phyloP scores from a whole-genome alignment of 2,329 filamentous ascomycete genomes.

The Ceratocystiopsis minuta region DNA sequence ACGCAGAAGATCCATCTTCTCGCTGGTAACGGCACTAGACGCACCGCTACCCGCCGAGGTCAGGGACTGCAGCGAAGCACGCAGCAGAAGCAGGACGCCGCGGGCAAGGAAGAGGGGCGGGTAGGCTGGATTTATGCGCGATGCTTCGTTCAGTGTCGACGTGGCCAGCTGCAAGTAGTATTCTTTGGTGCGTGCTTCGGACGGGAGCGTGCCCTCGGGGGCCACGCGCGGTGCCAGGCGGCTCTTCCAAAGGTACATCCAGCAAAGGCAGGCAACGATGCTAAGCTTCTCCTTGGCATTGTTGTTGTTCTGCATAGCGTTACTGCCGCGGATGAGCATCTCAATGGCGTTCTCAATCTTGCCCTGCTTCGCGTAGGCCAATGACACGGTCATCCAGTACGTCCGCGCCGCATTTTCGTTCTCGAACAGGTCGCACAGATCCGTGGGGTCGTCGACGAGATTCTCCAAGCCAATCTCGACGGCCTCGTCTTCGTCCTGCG shows the following conservation, averaged over 20 bases:
- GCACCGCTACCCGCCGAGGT: constrained; percentile 39
- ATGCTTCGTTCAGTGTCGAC: constrained; percentile 83
- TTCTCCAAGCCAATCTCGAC: constrained; percentile 91
- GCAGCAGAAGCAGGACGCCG: constrained; percentile 73
- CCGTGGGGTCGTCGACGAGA: constrained; percentile 80
- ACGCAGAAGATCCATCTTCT: constrained; percentile 62
- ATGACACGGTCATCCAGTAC: constrained; percentile 95
- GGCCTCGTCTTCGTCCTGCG: constrained; percentile 50
- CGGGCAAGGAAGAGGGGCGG: constrained; percentile 81
- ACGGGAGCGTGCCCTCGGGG: constrained; percentile 42
- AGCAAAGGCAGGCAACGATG: constrained; percentile 70
- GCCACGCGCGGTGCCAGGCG: constrained; percentile 52
- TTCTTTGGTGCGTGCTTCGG: constrained; percentile 79
- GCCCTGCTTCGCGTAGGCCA: constrained; percentile 90
- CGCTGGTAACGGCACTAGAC: constrained; percentile 41
- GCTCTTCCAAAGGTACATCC: constrained; percentile 82
- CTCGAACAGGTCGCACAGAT: constrained; percentile 86
- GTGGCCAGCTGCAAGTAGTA: constrained; percentile 85
- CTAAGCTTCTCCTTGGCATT: constrained; percentile 69
- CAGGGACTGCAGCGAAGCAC: constrained; percentile 68
- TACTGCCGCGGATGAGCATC: constrained; percentile 55
- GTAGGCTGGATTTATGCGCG: constrained; percentile 79
- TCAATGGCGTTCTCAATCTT: constrained; percentile 74
- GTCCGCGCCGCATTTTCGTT: constrained; percentile 81
- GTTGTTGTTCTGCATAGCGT: constrained; percentile 48